Conservation (phyloP, 805 yeast species). For the Blastobotrys muscicola region DNA sequence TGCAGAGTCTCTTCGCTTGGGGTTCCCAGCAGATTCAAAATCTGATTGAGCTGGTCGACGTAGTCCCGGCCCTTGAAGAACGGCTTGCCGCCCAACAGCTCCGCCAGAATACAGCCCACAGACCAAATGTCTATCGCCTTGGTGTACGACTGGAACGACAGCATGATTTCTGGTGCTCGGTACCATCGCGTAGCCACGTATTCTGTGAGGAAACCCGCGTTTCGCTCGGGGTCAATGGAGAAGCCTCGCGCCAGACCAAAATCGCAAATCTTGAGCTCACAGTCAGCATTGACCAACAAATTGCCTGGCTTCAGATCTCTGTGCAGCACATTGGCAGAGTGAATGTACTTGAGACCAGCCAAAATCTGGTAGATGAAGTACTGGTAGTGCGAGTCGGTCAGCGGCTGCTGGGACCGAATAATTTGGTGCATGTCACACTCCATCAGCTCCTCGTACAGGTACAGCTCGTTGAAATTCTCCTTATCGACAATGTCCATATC, state of each 20-base stretch:
- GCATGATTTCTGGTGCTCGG: slow-evolving; percentile 95
- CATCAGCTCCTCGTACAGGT: slow-evolving; percentile 93
- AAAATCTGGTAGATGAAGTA: slow-evolving; percentile 84
- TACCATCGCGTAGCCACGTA: slow-evolving; percentile 98
- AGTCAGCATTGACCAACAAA: slow-evolving; percentile 75
- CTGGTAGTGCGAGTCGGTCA: slow-evolving; percentile 93
- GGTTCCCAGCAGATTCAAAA: slow-evolving; percentile 79
- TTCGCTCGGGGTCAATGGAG: slow-evolving; percentile 48
- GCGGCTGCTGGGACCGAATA: slow-evolving; percentile 83
- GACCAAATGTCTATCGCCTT: slow-evolving; percentile 97
- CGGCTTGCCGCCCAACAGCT: slow-evolving; percentile 77
- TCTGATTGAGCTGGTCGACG: slow-evolving; percentile 78
- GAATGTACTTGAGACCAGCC: slow-evolving; percentile 84
- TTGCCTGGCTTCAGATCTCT: slow-evolving; percentile 90
- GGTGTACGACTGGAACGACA: slow-evolving; percentile 85
- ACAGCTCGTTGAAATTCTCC: slow-evolving; percentile 78
- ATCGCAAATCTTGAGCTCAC: slow-evolving; percentile 90
- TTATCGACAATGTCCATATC: slow-evolving; percentile 86
- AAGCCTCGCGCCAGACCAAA: slow-evolving; percentile 73
- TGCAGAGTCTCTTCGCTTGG: slow-evolving; percentile 71
- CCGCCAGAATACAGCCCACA: slow-evolving; percentile 92
- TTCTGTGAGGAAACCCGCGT: slow-evolving; percentile 83
- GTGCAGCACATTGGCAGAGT: slow-evolving; percentile 86
- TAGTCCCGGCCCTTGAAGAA: slow-evolving; percentile 92
- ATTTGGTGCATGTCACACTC: slow-evolving; percentile 98